phyloP scores from a whole-genome alignment of 345 rosid genomes.

The Noccaea bulbosa region DNA sequence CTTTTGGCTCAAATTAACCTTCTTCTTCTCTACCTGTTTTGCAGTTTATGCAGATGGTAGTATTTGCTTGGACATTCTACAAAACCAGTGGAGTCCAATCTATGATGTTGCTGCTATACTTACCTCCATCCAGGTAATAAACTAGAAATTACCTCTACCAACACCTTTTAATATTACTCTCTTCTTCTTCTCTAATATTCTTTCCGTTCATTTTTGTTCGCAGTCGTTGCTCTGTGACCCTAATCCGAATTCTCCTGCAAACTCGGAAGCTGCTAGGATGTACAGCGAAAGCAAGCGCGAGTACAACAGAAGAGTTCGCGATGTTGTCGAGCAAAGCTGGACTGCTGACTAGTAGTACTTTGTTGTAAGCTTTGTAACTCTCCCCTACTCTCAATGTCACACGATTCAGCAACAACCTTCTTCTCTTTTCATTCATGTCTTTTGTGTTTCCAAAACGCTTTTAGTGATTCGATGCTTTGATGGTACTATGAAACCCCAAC shows the following conservation, averaged over 20 bases:
- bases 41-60: slow-evolving; percentile 98
- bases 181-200: slow-evolving; percentile 23
- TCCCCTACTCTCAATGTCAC: slow-evolving; percentile 20
- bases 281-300: slow-evolving; percentile 79
- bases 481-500: slow-evolving; percentile 35
- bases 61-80: slow-evolving; percentile 90
- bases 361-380: slow-evolving; percentile 38
- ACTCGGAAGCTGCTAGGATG: slow-evolving; percentile 84
- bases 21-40: slow-evolving; percentile 19
- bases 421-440: slow-evolving; percentile 34
- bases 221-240: slow-evolving; percentile 87
- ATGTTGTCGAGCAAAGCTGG: slow-evolving; percentile 80
- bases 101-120: slow-evolving; percentile 98
- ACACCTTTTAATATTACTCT: neutral
- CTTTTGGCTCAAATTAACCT: neutral
- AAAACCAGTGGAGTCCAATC: slow-evolving; percentile 98
- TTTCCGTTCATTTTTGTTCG: no score
- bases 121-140: slow-evolving; percentile 84
- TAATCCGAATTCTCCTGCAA: slow-evolving; percentile 86
- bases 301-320: slow-evolving; percentile 75
- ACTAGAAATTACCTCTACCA: neutral
- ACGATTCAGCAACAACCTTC: slow-evolving; percentile 36
- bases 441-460: slow-evolving; percentile 25
- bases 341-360: slow-evolving; percentile 60
- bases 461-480: slow-evolving; percentile 33